Base-by-base conservation (phyloP, 495 filamentous ascomycete genomes). In the Barbatosphaeria neglecta region DNA sequence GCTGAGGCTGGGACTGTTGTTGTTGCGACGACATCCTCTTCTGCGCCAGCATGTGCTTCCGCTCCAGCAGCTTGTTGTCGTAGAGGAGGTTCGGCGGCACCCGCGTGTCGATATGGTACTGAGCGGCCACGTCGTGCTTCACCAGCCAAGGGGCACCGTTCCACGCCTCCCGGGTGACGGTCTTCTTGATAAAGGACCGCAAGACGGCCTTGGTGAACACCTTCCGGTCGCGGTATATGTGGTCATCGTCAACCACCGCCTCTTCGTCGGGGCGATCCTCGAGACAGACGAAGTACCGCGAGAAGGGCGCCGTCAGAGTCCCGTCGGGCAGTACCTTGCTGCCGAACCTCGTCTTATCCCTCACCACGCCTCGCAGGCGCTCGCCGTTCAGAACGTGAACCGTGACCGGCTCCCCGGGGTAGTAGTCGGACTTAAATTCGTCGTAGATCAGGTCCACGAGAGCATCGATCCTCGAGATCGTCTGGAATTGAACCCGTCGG, bases 131-230 rank as follows among this genome's bases (percentile, higher is more conserved):
- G 41, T 84, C 77, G 17, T 83, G 75, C 65, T 95, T 97, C 18
- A 97, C 90, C 28, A 94, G 61, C 92, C 92, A 99, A 9, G 93
- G 93, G 0, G 92, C 92, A 4, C 90, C 90, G 37, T 77, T 86
- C 90, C 90, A 97, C 0, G 89, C 76, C 54, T 97, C 93, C 48
- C 90, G 73, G 11, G 82, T 87, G 13, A 95, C 83, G 6, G 87
- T 92, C 65, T 94, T 90, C 57, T 95, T 95, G 47, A 99, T 87
- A 50, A 96, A 97, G 2, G 87, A 84, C 23, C 90, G 81, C 43
- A 99, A 70, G 62, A 95, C 87, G 39, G 90, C 81, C 66, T 99
- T 99, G 33, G 90, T 95, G 63, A 97, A 99, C 5, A 87, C 79
- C 55, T 90, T 94, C 22, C 87, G 81, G 54, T 97, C 92, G 16